phyloP scores from a whole-genome alignment of 331 rosid species.

The Quercus tomentella region DNA sequence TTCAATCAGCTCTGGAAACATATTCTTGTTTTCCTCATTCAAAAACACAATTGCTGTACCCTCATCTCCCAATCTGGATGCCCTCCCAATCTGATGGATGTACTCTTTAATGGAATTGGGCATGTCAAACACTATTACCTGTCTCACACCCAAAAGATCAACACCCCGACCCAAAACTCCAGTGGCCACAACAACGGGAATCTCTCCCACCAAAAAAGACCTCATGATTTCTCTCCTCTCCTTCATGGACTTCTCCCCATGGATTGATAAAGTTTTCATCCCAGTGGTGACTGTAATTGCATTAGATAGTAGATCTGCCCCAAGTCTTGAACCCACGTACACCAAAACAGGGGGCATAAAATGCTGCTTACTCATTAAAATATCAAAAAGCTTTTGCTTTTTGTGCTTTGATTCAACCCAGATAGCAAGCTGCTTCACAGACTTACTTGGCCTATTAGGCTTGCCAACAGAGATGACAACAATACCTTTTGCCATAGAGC shows the following conservation, averaged over 20 bases:
- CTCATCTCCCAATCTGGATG: slow-evolving; percentile 88
- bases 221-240: slow-evolving; percentile 83
- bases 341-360: slow-evolving; percentile 79
- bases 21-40: slow-evolving; percentile 61
- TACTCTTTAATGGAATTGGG: slow-evolving; percentile 81
- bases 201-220: slow-evolving; percentile 62
- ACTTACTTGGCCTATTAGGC: slow-evolving; percentile 67
- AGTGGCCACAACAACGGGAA: slow-evolving; percentile 78
- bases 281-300: slow-evolving; percentile 70
- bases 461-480: slow-evolving; percentile 55
- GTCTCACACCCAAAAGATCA: slow-evolving; percentile 73
- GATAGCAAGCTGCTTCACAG: slow-evolving; percentile 77
- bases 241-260: slow-evolving; percentile 84
- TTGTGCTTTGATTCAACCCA: slow-evolving; percentile 88
- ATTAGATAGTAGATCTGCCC: slow-evolving; percentile 80
- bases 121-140: slow-evolving; percentile 79
- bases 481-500: slow-evolving; percentile 45
- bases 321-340: slow-evolving; percentile 71
- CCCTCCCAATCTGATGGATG: slow-evolving; percentile 87
- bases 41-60: slow-evolving; percentile 74
- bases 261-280: slow-evolving; percentile 62
- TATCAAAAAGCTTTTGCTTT: slow-evolving; percentile 82
- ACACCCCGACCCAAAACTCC: slow-evolving; percentile 87
- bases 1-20: slow-evolving; percentile 55
- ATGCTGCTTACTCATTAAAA: slow-evolving; percentile 63